A percentile compares a stretch with the other conserved stretches of the same genome.
Evolutionary conservation across 1,284 basidiomycete genomes (phyloP).

Genomic region (Ustilago sp.): DNA sequence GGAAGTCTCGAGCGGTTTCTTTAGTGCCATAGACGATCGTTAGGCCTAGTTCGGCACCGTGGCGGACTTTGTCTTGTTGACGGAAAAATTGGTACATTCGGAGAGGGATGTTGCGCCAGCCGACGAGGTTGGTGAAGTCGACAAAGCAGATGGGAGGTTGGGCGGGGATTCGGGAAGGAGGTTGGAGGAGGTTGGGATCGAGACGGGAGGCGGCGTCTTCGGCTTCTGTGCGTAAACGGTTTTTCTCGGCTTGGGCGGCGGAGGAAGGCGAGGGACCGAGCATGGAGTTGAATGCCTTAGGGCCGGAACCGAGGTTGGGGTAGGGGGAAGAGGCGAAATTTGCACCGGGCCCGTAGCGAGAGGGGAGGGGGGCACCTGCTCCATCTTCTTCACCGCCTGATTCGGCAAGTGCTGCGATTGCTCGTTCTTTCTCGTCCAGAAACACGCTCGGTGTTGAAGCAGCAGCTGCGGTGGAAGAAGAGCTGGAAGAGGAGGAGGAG

Average conservation of each 20-base stretch:
- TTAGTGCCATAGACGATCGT: conserved; percentile 76
- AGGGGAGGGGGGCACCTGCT: conserved; percentile 46
- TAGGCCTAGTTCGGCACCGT: conserved; percentile 85
- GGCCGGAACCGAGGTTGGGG: conserved; percentile 27
- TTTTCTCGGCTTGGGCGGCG: conserved; percentile 48
- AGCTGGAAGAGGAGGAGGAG: not conserved
- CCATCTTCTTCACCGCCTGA: conserved; percentile 46
- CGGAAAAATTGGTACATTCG: conserved; percentile 96
- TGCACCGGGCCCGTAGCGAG: conserved; percentile 25
- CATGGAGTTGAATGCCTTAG: conserved; percentile 41
- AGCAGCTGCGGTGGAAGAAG: conserved; percentile 12
- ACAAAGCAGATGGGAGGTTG: conserved; percentile 87
- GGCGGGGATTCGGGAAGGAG: conserved; percentile 77
- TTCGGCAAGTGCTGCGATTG: conserved; percentile 36
- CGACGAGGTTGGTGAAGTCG: conserved; percentile 86
- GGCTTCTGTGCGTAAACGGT: conserved; percentile 34
- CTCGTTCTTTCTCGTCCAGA: conserved; percentile 47
- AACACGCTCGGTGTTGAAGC: conserved; percentile 34
- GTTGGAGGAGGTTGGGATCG: conserved; percentile 69
- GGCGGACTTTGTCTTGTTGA: conserved; percentile 80
- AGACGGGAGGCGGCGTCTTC: conserved; percentile 55
- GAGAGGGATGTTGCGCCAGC: conserved; percentile 85
- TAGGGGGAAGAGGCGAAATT: conserved; percentile 34
- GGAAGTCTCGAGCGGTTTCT: conserved; percentile 75
- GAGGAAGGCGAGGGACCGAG: conserved; percentile 34